These are phyloP conservation scores for Pseudonitzschia multistriata DNA, from an alignment of 108 stramenopile genomes.

Conservation along the genomic window DNA sequence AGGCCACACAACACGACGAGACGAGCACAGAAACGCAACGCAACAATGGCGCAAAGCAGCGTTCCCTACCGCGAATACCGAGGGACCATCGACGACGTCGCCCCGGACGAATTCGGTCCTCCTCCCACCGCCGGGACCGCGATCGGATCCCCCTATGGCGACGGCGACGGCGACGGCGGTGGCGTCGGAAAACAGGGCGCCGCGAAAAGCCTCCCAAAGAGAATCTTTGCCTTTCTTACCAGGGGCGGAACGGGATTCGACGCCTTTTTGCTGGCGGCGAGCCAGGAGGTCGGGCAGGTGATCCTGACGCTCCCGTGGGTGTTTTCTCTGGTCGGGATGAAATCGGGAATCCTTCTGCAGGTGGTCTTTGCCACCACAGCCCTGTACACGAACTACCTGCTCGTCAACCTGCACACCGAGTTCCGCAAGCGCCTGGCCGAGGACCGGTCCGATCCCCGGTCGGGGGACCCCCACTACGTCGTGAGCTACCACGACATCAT, in stretches of 20 bases:
- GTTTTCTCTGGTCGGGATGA: constrained; percentile 21
- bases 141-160: no score
- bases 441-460: constrained; percentile 2
- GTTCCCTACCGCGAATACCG: no score
- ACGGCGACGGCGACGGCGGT: no score
- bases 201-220: no score
- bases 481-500: constrained; percentile 26
- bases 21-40: no score
- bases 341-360: constrained; percentile 17
- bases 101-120: no score
- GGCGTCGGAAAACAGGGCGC: no score
- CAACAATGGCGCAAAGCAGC: no score
- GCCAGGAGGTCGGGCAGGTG: constrained; percentile 29
- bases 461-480: constrained; percentile 12
- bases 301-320: constrained; percentile 24
- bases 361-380: constrained; percentile 21
- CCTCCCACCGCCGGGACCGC: no score
- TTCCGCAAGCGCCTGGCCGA: constrained; percentile 10
- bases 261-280: constrained; percentile 28
- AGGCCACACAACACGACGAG: no score
- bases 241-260: constrained; percentile 29
- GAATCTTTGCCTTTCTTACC: background rate
- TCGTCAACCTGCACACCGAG: constrained; percentile 16
- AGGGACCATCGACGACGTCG: no score
- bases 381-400: constrained; percentile 19